Evolutionary conservation across 2,329 filamentous ascomycete species (phyloP).

Genomic region (Fusarium heterosporum): DNA sequence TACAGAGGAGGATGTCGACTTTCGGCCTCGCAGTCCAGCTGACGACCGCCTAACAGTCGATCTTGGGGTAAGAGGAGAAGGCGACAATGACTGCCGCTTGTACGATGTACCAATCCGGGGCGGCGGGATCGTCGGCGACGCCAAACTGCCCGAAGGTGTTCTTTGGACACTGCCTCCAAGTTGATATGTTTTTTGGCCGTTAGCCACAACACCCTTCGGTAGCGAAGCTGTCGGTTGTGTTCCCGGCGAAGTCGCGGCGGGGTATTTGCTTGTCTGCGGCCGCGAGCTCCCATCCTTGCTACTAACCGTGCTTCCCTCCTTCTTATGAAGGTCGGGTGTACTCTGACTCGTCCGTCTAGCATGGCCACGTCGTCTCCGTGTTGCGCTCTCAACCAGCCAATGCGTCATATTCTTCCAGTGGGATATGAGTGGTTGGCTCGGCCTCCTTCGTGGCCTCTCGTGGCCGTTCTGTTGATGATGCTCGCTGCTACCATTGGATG

Average conservation of each 20-base stretch:
- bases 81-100: constrained; percentile 84
- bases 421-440: constrained; percentile 68
- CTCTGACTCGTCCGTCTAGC: constrained; percentile 67
- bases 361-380: constrained; percentile 61
- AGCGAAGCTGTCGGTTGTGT: constrained; percentile 57
- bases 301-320: constrained; percentile 59
- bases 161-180: constrained; percentile 34
- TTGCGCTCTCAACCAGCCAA: constrained; percentile 71
- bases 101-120: constrained; percentile 56
- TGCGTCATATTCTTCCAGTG: constrained; percentile 74
- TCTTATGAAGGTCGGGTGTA: constrained; percentile 67
- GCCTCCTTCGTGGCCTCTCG: constrained; percentile 66
- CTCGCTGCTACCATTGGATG: constrained; percentile 49
- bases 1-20: constrained; percentile 95
- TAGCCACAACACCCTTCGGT: constrained; percentile 64
- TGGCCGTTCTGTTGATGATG: constrained; percentile 47
- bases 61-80: constrained; percentile 87
- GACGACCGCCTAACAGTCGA: constrained; percentile 87
- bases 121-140: constrained; percentile 49
- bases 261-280: constrained; percentile 70
- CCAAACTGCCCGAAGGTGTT: constrained; percentile 41
- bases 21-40: constrained; percentile 85
- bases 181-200: constrained; percentile 57
- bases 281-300: constrained; percentile 67
- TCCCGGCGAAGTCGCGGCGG: constrained; percentile 54